Percentiles rank a stretch among this genome's conserved stretches.
These are phyloP conservation scores for Salvia hispanica DNA, from an alignment of 257 asterid genomes.

Conservation along the genomic window DNA sequence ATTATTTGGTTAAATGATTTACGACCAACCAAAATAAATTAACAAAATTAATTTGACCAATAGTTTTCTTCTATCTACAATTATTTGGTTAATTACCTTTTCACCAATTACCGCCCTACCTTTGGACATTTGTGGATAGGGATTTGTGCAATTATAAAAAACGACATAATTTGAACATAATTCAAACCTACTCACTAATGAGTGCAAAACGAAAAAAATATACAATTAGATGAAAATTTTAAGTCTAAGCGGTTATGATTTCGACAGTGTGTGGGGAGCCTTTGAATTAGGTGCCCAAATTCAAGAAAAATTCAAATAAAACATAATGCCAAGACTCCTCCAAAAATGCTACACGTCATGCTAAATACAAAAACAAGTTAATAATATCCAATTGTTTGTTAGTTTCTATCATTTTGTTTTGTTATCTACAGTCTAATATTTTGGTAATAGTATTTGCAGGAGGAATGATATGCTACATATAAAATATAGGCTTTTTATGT, in stretches of 20 bases:
- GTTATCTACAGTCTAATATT: too few species aligned
- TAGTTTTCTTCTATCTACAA: too few species aligned
- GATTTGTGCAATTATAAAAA: background rate
- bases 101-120: background rate
- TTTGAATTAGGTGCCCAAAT: conserved; percentile 19
- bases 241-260: conserved; percentile 29
- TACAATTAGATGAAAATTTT: conserved; percentile 20
- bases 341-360: conserved; percentile 28
- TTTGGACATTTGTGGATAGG: conserved; percentile 5
- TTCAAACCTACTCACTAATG: conserved; percentile 20
- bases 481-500: too few species aligned
- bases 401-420: background rate
- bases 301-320: conserved; percentile 1
- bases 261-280: conserved; percentile 27
- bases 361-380: background rate
- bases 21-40: too few species aligned
- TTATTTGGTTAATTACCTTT: background rate
- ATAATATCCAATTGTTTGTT: background rate
- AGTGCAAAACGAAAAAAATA: conserved; percentile 25
- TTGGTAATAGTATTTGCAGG: too few species aligned
- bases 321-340: conserved; percentile 31
- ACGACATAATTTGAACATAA: background rate
- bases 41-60: too few species aligned
- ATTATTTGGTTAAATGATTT: too few species aligned
- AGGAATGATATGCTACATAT: too few species aligned